These are phyloP conservation scores for Calocera viscosa DNA, from an alignment of 768 basidiomycete genomes.

Conservation along the genomic window DNA sequence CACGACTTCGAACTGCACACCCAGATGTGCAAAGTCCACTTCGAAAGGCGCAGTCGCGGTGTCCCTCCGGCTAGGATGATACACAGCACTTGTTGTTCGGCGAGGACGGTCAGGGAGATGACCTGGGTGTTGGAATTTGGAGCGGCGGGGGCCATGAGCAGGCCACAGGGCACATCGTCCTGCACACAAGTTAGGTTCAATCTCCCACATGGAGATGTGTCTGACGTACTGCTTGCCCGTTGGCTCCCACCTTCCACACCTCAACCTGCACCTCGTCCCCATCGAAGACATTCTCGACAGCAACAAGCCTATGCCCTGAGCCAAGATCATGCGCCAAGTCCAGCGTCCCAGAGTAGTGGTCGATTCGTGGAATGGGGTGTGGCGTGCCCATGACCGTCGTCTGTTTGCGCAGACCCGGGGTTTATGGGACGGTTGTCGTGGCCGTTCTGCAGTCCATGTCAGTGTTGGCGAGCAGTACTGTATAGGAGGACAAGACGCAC, in stretches of 20 bases:
- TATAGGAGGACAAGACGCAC: neutral
- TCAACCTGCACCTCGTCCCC: conserved; percentile 46
- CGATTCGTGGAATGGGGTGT: neutral
- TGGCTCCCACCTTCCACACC: conserved; percentile 38
- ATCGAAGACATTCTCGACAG: conserved; percentile 47
- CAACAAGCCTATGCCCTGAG: conserved; percentile 26
- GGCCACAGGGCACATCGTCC: conserved; percentile 20
- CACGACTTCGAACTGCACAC: conserved; percentile 56
- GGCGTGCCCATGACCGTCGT: neutral
- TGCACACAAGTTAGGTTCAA: conserved; percentile 1
- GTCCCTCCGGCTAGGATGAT: conserved; percentile 68
- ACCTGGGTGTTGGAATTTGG: conserved; percentile 31
- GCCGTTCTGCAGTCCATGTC: neutral
- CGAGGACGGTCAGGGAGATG: conserved; percentile 52
- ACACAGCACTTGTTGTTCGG: conserved; percentile 56
- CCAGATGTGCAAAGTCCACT: conserved; percentile 9
- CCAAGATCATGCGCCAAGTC: conserved; percentile 6
- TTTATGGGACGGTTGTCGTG: neutral
- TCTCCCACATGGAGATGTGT: conserved; percentile 8
- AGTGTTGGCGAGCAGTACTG: neutral
- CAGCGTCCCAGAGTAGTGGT: neutral
- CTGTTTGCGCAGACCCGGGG: neutral
- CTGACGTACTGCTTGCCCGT: conserved; percentile 13
- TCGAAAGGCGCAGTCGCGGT: conserved; percentile 40
- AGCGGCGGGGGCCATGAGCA: conserved; percentile 19